Percentiles rank a stretch among this genome's conserved stretches.
Conservation (phyloP, 441 rosid species). For the Kokia cookei region DNA sequence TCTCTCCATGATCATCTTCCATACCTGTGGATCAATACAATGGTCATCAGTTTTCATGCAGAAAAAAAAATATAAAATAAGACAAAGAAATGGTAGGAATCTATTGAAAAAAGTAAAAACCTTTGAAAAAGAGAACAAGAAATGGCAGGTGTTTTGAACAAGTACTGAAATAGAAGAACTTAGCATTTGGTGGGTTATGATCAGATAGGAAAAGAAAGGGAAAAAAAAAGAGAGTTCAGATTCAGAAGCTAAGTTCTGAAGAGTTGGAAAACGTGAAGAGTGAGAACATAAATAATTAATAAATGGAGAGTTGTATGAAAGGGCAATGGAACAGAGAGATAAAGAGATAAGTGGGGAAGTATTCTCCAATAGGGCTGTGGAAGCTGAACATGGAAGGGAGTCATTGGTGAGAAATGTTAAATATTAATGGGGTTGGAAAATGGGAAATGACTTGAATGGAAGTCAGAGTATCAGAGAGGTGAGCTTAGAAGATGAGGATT, state of each 20-base stretch:
- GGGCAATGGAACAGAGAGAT: conserved; percentile 86
- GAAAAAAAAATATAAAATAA: background rate
- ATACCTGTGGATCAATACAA: conserved; percentile 15
- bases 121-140: conserved; percentile 4
- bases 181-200: conserved; percentile 9
- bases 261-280: conserved; percentile 54
- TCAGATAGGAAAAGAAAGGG: conserved; percentile 6
- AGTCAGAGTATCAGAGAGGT: conserved; percentile 19
- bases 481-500: conserved; percentile 22
- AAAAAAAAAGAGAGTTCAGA: conserved; percentile 11
- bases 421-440: conserved; percentile 8
- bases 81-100: background rate
- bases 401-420: conserved; percentile 44
- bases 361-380: conserved; percentile 23
- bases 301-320: conserved; percentile 42
- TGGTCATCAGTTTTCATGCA: background rate
- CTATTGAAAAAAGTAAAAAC: background rate
- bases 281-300: conserved; percentile 28
- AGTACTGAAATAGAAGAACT: background rate
- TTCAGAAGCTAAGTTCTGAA: conserved; percentile 15
- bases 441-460: conserved; percentile 12
- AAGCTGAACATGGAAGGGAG: conserved; percentile 28
- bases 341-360: conserved; percentile 28
- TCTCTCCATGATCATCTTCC: conserved; percentile 27
- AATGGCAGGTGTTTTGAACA: background rate